These are phyloP conservation scores for Puya raimondii DNA, from an alignment of 176 grass and related monocot species.

Conservation along the genomic window DNA sequence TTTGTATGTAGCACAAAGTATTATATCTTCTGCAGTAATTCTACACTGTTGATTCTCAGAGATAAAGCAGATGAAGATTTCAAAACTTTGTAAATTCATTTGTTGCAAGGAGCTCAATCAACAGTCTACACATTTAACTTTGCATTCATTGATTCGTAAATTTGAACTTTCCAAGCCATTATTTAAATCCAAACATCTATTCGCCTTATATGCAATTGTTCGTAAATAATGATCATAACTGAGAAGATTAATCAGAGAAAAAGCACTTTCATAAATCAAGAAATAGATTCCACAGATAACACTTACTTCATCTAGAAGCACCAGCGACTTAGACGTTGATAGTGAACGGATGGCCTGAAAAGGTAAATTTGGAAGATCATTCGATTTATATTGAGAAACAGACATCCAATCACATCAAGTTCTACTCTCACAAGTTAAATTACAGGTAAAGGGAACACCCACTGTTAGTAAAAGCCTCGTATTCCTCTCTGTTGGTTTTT, in stretches of 20 bases:
- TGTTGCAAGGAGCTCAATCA: neutral
- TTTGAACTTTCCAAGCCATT: neutral
- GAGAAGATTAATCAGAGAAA: neutral
- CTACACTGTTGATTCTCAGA: neutral
- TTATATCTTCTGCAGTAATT: neutral
- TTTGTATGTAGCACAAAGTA: neutral
- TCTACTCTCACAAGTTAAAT: neutral
- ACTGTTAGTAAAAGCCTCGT: no score
- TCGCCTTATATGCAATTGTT: neutral
- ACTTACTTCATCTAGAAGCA: conserved; percentile 71
- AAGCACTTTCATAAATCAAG: conserved; percentile 10
- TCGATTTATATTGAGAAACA: neutral
- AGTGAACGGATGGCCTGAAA: conserved; percentile 44
- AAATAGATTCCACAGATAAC: conserved; percentile 10
- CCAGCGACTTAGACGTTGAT: conserved; percentile 55
- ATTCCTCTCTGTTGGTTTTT: no score
- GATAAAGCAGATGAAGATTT: neutral
- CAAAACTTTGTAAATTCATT: neutral
- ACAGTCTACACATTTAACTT: neutral
- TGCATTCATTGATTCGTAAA: neutral
- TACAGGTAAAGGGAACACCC: no score
- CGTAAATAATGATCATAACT: conserved; percentile 3
- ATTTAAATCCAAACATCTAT: neutral
- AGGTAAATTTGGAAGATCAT: conserved; percentile 4
- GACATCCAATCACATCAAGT: neutral